Conservation (phyloP, 192 early-diverging fungal genomes). For the Umbelopsis isabellina region DNA sequence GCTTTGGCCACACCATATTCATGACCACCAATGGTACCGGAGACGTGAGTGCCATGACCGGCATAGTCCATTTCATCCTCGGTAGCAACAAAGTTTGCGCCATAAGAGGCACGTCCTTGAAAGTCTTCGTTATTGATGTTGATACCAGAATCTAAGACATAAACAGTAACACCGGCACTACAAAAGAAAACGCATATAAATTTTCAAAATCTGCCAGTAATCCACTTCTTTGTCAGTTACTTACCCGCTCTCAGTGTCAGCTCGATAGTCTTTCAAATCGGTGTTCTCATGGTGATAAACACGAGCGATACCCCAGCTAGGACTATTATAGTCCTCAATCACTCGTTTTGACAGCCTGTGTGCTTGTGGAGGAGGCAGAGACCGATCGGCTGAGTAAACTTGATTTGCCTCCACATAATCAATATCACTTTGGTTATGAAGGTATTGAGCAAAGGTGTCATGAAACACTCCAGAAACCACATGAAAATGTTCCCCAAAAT, state of each 20-base stretch:
- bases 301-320: conserved; percentile 57
- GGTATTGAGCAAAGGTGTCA: conserved; percentile 29
- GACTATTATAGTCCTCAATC: conserved; percentile 16
- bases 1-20: conserved; percentile 71
- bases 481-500: conserved; percentile 12
- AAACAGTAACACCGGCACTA: conserved; percentile 57
- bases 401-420: conserved; percentile 36
- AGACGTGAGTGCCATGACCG: conserved; percentile 49
- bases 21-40: conserved; percentile 34
- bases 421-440: conserved; percentile 2
- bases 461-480: conserved; percentile 34
- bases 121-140: conserved; percentile 52
- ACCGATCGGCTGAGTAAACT: conserved; percentile 17
- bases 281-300: conserved; percentile 44
- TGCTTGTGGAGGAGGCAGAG: background rate
- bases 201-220: background rate
- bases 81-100: conserved; percentile 40
- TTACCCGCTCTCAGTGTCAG: conserved; percentile 62
- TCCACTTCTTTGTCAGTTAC: background rate
- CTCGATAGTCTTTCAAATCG: conserved; percentile 51
- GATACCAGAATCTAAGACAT: conserved; percentile 69
- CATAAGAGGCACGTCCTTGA: conserved; percentile 44
- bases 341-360: background rate
- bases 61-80: conserved; percentile 41
- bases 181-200: conserved; percentile 15